Evolutionary conservation across 495 filamentous ascomycete genomes (phyloP), one percentile per base, ranked within the genome.

Genomic region (Cercophora scortea): DNA sequence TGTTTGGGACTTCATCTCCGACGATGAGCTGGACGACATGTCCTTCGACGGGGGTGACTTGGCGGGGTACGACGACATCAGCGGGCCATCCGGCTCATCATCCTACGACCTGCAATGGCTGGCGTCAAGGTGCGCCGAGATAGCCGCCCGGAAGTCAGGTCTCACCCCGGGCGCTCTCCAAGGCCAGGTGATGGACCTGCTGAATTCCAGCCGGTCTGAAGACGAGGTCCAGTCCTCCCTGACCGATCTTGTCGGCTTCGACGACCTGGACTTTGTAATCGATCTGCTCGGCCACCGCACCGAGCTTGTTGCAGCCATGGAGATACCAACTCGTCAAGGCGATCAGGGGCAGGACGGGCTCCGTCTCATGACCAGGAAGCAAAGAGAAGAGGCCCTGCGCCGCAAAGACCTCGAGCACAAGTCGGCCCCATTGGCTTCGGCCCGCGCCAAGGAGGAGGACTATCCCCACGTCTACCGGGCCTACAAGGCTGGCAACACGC

Each of bases 401-500:
- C 78, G 77, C 46, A 79, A 82, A 54, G 90, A 97, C 57, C 74
- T 74, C 40, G 83, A 93, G 59, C 94, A 97, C 64, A 97, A 99
- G 65, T 73, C 78, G 62, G 76, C 87, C 19, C 56, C 79, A 8
- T 66, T 98, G 49, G 78, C 80, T 15, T 78, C 88, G 11, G 74
- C 65, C 13, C 55, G 77, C 47, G 71, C 81, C 42, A 79, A 86
- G 52, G 74, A 82, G 48, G 80, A 78, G 40, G 70, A 85, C 36
- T 97, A 97, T 70, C 93, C 93, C 6, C 94, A 99, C 66, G 88
- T 99, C 0, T 99, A 96, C 73, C 87, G 84, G 52, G 67, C 76
- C 8, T 84, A 93, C 59, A 79, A 79, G 42, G 84, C 91, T 8
- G 88, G 93, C 4, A 96, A 96, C 68, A 86, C 81, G 1, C 72